Conservation (phyloP, 805 yeast species). For the Deakozyma indianensis region DNA sequence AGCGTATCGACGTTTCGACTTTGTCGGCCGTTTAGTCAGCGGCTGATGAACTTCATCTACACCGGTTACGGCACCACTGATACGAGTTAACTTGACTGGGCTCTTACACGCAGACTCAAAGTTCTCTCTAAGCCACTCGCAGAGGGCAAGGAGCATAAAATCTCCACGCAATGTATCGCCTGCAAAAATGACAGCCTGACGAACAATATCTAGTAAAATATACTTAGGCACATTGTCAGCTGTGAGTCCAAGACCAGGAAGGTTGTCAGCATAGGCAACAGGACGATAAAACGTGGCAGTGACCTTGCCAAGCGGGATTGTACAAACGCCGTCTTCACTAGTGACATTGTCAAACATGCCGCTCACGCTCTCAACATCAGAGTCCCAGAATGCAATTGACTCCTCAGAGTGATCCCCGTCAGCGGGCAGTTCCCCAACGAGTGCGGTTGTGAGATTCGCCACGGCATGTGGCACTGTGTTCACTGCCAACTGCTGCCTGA, state of each 20-base stretch:
- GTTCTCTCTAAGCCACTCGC: slow-evolving; percentile 67
- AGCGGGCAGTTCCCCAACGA: slow-evolving; percentile 11
- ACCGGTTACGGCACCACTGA: slow-evolving; percentile 18
- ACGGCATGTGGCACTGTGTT: slow-evolving; percentile 25
- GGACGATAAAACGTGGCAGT: slow-evolving; percentile 29
- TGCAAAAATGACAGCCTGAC: slow-evolving; percentile 19
- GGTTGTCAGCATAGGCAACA: slow-evolving; percentile 40
- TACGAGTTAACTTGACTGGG: slow-evolving; percentile 56
- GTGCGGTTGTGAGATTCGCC: slow-evolving; percentile 20
- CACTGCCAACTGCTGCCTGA: slow-evolving; percentile 31
- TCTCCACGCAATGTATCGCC: slow-evolving; percentile 39
- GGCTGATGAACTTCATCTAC: slow-evolving; percentile 7
- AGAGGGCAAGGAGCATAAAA: slow-evolving; percentile 49
- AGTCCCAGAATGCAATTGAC: slow-evolving; percentile 45
- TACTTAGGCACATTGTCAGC: slow-evolving; percentile 17
- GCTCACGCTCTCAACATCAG: slow-evolving; percentile 56
- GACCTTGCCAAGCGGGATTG: slow-evolving; percentile 5
- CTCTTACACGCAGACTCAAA: slow-evolving; percentile 41
- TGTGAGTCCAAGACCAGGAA: slow-evolving; percentile 46
- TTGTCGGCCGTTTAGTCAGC: neutral
- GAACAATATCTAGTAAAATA: slow-evolving; percentile 20
- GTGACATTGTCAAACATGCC: slow-evolving; percentile 38
- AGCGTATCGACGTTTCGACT: slow-evolving; percentile 3
- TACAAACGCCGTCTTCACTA: slow-evolving; percentile 4
- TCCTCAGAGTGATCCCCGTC: slow-evolving; percentile 5